Base-by-base conservation (phyloP, 2,329 filamentous ascomycete species). In the Beauveria sp. region DNA sequence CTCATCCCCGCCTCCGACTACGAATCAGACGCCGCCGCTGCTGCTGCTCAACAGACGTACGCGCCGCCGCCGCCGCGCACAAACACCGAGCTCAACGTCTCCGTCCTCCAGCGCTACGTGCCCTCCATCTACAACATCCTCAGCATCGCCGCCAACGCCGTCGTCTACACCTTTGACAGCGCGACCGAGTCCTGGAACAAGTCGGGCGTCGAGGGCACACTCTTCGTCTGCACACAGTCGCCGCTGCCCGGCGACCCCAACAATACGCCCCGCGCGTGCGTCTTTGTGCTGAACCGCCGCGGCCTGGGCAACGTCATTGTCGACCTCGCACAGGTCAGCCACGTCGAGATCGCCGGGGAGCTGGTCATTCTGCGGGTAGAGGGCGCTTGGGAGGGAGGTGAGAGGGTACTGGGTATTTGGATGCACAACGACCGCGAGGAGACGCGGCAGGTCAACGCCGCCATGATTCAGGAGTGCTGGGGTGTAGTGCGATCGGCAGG, bases 11-110 rank as follows among this genome's bases (percentile, higher is more conserved):
- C 73, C 52, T 83, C 81, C 52, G 85, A 89, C 73, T 88, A 89
- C 75, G 85, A 89, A 67, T 88, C 85, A 63, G 86, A 89, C 71
- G 81, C 80, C 22, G 79, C 78, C 71, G 76, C 68, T 67, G 75
- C 66, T 62, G 30, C 30, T 7, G 28, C 28, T 18, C 73, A 68
- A 62, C 74, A 68, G 63, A 70, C 65, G 60, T 76, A 70, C 63
- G 76, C 69, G 66, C 77, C 72, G 41, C 81, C 76, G 69, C 80
- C 75, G 56, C 84, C 78, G 72, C 87, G 90, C 65, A 87, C 88
- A 64, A 94, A 92, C 73, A 89, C 88, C 60, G 88, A 96, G 66
- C 86, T 97, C 70, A 97, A 97, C 77, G 81, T 96, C 66, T 81
- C 85, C 54, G 93, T 97, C 44, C 81, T 97, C 41, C 86, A 84